Percentiles rank a stretch among this genome's conserved stretches.
Conservation (phyloP, 176 grass and related monocot species). For the Musa schizocarpa region DNA sequence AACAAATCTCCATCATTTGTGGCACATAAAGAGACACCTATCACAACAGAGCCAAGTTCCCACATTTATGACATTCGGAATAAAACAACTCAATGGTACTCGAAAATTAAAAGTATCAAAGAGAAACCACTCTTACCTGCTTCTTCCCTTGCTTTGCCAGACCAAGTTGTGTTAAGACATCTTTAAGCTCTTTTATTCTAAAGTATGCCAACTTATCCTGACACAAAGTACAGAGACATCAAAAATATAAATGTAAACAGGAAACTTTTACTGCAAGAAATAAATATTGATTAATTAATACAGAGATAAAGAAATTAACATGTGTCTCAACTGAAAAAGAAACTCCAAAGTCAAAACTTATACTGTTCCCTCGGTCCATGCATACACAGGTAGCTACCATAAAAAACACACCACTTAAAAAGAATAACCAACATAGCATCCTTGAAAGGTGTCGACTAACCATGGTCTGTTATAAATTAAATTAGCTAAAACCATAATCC, state of each 20-base stretch:
- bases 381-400: not conserved
- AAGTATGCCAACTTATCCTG: constrained; percentile 50
- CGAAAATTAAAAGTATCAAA: not conserved
- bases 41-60: not conserved
- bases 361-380: not conserved
- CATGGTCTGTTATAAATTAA: no score
- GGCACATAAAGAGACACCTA: not conserved
- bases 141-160: constrained; percentile 73
- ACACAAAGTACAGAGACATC: constrained; percentile 8
- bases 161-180: constrained; percentile 66
- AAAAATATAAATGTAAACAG: not conserved
- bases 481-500: no score
- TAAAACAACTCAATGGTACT: not conserved
- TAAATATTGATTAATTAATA: not conserved
- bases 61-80: not conserved
- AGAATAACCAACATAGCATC: not conserved
- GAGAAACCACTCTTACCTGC: constrained; percentile 43
- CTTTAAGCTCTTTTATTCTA: constrained; percentile 86
- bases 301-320: not conserved
- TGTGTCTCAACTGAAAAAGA: not conserved
- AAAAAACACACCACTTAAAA: not conserved
- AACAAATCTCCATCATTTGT: not conserved
- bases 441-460: no score
- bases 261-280: not conserved
- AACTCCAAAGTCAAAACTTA: not conserved